Conservation (phyloP, 2,329 filamentous ascomycete genomes). For the Xylaria sp. region DNA sequence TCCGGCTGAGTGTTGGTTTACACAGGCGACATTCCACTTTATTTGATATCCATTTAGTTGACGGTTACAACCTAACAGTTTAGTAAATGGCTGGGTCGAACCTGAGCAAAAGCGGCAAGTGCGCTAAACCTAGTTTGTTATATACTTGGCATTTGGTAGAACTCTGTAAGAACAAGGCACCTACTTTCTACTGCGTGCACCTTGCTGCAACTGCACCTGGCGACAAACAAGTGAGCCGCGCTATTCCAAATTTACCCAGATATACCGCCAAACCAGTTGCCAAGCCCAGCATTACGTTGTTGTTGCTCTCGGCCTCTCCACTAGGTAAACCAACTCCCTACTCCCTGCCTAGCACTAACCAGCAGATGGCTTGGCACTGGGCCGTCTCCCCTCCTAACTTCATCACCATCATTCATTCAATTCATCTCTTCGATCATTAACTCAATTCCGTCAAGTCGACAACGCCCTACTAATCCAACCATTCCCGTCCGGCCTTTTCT, state of each 20-base stretch:
- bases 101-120: too few relatives aligned
- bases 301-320: conserved; percentile 22
- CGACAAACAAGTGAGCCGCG: conserved; percentile 26
- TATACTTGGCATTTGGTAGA: too few relatives aligned
- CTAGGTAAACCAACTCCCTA: conserved; percentile 2
- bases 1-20: too few relatives aligned
- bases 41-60: too few relatives aligned
- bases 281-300: conserved; percentile 39
- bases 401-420: conserved; percentile 22
- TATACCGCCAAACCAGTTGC: conserved; percentile 22
- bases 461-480: conserved; percentile 4
- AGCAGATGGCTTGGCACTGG: conserved; percentile 32
- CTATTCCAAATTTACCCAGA: conserved; percentile 37
- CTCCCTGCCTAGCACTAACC: not conserved
- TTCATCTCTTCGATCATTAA: conserved; percentile 26
- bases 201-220: not conserved
- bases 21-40: too few relatives aligned
- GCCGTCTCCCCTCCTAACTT: conserved; percentile 40
- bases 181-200: not conserved
- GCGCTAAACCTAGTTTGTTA: too few relatives aligned
- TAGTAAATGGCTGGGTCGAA: too few relatives aligned
- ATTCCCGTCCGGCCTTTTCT: not conserved
- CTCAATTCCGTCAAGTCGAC: conserved; percentile 9
- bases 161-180: not conserved
- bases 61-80: too few relatives aligned